Conservation (phyloP, 345 rosid species). For the Lumnitzera littorea region DNA sequence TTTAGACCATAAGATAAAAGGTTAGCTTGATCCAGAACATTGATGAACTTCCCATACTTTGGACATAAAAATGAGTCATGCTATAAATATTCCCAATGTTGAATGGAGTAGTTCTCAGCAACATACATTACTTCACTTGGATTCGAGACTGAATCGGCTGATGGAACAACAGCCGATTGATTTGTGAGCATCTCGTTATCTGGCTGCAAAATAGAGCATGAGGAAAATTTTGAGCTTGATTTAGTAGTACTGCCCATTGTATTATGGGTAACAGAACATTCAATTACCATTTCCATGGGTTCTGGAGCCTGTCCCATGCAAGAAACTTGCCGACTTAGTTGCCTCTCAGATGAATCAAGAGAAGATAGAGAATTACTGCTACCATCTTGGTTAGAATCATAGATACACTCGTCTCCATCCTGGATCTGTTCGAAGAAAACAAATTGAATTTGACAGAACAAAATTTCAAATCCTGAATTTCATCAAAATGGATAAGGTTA, state of each 20-base stretch:
- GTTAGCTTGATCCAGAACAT: too few species aligned
- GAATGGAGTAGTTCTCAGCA: constrained; percentile 1
- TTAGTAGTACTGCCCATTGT: too few species aligned
- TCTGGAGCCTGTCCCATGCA: constrained; percentile 18
- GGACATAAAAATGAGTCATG: too few species aligned
- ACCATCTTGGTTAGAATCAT: constrained; percentile 45
- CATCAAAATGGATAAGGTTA: constrained; percentile 2
- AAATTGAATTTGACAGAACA: constrained; percentile 3
- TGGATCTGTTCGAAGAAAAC: constrained; percentile 58
- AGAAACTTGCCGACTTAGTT: constrained; percentile 24
- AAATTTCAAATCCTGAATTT: neutral
- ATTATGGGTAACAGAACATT: neutral
- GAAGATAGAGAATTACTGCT: constrained; percentile 43
- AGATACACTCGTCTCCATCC: constrained; percentile 51
- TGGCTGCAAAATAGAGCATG: constrained; percentile 40
- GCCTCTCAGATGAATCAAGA: constrained; percentile 46
- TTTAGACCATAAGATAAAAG: too few species aligned
- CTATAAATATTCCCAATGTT: neutral
- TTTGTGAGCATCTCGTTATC: constrained; percentile 28
- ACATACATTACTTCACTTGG: constrained; percentile 32
- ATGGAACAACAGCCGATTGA: constrained; percentile 24
- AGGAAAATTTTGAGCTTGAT: constrained; percentile 5
- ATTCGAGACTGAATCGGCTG: constrained; percentile 27
- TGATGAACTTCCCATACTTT: too few species aligned
- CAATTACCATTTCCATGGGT: constrained; percentile 33